Base-by-base conservation (phyloP, 179 eudicot species). In the Monotropa hypopitys region DNA sequence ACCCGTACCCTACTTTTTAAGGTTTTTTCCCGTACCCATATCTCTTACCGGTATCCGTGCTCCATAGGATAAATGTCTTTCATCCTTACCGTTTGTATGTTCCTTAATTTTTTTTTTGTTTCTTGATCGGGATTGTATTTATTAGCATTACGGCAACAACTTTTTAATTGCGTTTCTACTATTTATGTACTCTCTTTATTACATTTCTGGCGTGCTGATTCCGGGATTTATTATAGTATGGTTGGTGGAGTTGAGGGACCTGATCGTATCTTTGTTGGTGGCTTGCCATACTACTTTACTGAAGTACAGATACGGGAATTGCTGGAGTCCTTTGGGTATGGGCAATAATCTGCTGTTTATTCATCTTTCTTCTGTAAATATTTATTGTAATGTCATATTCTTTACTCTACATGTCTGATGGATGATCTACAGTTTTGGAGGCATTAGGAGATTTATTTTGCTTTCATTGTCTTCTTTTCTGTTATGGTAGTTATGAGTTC, bases 211-310 rank as follows among this genome's bases (percentile, higher is more conserved):
- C 15, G 12, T 77, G 11, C 57, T 87, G 80, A 68, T 63, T 70
- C 80, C 42, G 42, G 42, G 67, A 59, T 74, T 57, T 51, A 72
- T 72, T 72, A 26, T 66, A 92, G 97, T 40, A 86, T 87, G 72
- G 76, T 84, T 81, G 88, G 88, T 81, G 95, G 89, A 80, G 78
- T 86, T 68, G 97, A 92, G 76, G 95, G 88, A 70, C 91, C 91
- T 46, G 93, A 90, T 73, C 97, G 97, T 57, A 85, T 92, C 15
- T 92, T 92, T 84, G 89, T 90, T 73, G 97, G 97, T 70, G 97
- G 97, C 30, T 84, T 92, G 78, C 97, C 97, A 21, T 92, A 92
- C 84, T 88, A 88, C 76, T 88, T 92, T 78, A 85, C 90, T 50
- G 97, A 92, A 86, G 88, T 70, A 66, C 95, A 92, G 85, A 90